Percentiles rank a stretch among this genome's conserved stretches.
Evolutionary conservation across 2,329 filamentous ascomycete species (phyloP).

Genomic region (Fusarium proliferatum): DNA sequence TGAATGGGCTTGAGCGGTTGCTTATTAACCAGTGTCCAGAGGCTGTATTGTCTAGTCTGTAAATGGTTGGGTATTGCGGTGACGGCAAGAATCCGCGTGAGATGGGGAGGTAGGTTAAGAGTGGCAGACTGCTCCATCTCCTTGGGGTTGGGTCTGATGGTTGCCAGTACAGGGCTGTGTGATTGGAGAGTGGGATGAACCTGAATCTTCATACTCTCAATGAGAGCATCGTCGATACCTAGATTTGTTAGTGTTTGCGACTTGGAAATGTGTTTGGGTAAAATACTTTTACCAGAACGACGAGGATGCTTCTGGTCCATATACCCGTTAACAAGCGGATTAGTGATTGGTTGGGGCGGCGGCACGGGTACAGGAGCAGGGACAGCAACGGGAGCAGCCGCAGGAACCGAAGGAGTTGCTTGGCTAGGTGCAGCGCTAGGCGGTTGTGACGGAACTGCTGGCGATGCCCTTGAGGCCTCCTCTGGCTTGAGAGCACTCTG

Average conservation of each 20-base stretch:
- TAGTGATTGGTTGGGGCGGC: constrained; percentile 42
- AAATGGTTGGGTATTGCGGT: constrained; percentile 72
- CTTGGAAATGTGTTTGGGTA: too few relatives aligned
- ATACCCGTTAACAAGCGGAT: constrained; percentile 47
- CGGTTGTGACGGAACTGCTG: constrained; percentile 38
- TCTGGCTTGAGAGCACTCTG: constrained; percentile 51
- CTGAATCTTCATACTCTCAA: constrained; percentile 72
- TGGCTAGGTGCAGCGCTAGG: constrained; percentile 33
- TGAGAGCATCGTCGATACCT: constrained; percentile 71
- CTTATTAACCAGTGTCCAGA: constrained; percentile 79
- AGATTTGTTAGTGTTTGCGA: constrained; percentile 36
- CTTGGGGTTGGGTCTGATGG: constrained; percentile 72
- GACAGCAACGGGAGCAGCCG: not conserved
- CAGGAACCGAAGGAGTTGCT: constrained; percentile 2
- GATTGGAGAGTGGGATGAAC: constrained; percentile 75
- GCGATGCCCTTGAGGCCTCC: constrained; percentile 45
- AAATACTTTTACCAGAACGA: constrained; percentile 56
- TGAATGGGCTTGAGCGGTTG: constrained; percentile 64
- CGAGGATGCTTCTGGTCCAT: constrained; percentile 54
- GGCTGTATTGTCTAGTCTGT: constrained; percentile 76
- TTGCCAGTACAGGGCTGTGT: constrained; percentile 70
- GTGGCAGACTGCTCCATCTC: constrained; percentile 79
- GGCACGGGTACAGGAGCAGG: constrained; percentile 32
- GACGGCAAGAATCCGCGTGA: constrained; percentile 77
- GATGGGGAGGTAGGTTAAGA: constrained; percentile 73